Conservation (phyloP, 2,329 filamentous ascomycete species). For the Lasiodiplodia theobromae region DNA sequence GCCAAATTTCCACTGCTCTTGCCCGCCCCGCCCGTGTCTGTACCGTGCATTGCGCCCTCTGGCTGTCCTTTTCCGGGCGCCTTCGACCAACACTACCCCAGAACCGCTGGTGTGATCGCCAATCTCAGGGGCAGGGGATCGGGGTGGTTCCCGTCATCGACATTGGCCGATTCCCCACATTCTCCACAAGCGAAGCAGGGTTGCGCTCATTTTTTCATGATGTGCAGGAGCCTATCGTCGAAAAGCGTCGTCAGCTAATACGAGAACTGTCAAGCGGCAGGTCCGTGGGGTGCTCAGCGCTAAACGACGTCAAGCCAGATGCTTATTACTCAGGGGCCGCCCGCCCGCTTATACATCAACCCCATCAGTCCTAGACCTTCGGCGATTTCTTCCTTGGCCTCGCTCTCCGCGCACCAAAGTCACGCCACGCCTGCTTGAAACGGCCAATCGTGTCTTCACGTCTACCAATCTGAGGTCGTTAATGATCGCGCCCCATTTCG, state of each 20-base stretch:
- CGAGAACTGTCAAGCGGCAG: conserved; percentile 18
- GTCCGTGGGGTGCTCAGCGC: conserved; percentile 12
- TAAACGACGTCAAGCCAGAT: conserved; percentile 1
- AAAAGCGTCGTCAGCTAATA: conserved; percentile 26
- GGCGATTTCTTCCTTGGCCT: conserved; percentile 16
- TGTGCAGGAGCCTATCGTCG: conserved; percentile 26
- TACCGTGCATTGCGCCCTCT: neutral
- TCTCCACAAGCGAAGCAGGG: conserved; percentile 19
- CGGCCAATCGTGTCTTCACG: neutral
- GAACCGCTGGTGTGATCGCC: conserved; percentile 22
- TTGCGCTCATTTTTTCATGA: conserved; percentile 12
- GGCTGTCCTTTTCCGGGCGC: neutral
- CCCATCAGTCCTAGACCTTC: conserved; percentile 9
- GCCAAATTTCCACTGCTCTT: conserved; percentile 3
- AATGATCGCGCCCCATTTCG: neutral
- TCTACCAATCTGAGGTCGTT: conserved; percentile 5
- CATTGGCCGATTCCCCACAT: conserved; percentile 12
- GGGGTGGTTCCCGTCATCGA: conserved; percentile 20
- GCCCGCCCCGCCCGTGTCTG: neutral
- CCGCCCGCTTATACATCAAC: conserved; percentile 16
- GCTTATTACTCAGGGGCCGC: conserved; percentile 22
- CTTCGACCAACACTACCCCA: neutral
- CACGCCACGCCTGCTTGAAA: conserved; percentile 27
- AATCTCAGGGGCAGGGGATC: conserved; percentile 28
- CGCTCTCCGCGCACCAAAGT: neutral